Evolutionary conservation across 176 grass and related monocot species (phyloP), one percentile per base, ranked within the genome.

Genomic region (Oryza brachyantha): DNA sequence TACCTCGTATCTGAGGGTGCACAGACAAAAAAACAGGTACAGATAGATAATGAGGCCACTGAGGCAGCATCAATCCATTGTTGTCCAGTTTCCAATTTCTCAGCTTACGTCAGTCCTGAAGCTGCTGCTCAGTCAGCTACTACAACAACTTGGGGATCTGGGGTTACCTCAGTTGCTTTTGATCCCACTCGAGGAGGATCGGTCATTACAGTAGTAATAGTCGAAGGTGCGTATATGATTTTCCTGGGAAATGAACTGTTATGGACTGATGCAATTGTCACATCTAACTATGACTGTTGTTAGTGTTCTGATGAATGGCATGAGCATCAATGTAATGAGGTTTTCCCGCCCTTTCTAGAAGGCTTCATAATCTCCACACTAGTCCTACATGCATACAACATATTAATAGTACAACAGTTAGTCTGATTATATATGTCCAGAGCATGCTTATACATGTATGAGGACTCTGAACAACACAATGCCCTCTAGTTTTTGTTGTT

Each of bases 81-180:
- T 45, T 99, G 90, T 61, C 96, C 96, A 10, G 96, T 99, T 86
- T 99, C 96, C 24, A 99, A 99, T 75, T 95, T 99, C 87, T 99
- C 96, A 74, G 96, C 96, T 35, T 99, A 99, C 64, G 96, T 99
- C 28, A 93, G 96, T 80, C 96, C 96, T 75, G 96, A 99, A 82
- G 86, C 96, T 63, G 96, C 96, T 80, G 92, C 96, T 19, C 96
- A 99, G 70, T 95, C 92, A 80, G 96, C 92, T 72, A 92, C 96
- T 17, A 99, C 96, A 17, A 95, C 92, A 55, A 99, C 96, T 63
- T 99, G 96, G 96, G 92, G 96, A 29, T 99, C 96, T 76, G 96
- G 96, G 32, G 96, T 99, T 68, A 95, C 92, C 60, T 91, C 96
- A 32, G 90, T 99, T 93, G 96, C 96, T 89, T 99, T 99, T 95